Conservation (phyloP, 2,329 filamentous ascomycete species). For the Fusarium transvaalense region DNA sequence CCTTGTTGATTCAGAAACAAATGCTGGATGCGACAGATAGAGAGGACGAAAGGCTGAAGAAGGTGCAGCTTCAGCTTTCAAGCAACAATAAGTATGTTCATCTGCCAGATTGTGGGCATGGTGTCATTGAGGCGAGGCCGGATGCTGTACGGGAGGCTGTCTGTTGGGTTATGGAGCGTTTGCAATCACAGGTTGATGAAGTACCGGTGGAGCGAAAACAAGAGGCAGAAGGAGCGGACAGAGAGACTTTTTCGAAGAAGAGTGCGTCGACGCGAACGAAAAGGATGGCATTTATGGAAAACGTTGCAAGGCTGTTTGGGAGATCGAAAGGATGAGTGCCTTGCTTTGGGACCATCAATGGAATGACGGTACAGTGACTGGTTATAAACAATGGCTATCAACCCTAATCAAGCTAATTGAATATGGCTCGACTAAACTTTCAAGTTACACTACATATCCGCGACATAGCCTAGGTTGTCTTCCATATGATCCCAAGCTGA, state of each 20-base stretch:
- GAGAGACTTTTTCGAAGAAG: not conserved
- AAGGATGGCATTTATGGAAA: not conserved
- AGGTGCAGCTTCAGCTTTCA: slow-evolving; percentile 33
- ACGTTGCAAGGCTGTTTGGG: not conserved
- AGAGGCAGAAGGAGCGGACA: accelerated
- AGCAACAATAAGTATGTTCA: slow-evolving; percentile 35
- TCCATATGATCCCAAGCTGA: not conserved
- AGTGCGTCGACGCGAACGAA: not conserved
- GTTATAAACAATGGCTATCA: no score
- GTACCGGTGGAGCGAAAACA: accelerated
- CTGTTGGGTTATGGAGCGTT: slow-evolving; percentile 34
- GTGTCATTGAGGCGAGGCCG: slow-evolving; percentile 29
- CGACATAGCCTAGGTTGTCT: not conserved
- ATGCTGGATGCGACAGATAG: slow-evolving; percentile 29
- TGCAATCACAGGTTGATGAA: accelerated
- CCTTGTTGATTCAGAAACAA: slow-evolving; percentile 21
- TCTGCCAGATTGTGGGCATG: slow-evolving; percentile 38
- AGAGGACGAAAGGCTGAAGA: slow-evolving; percentile 42
- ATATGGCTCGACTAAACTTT: no score
- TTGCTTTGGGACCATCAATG: no score
- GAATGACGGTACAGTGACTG: not conserved
- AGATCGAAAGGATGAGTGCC: not conserved
- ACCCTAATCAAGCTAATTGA: no score
- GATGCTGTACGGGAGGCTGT: slow-evolving; percentile 34
- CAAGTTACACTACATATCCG: not conserved